A percentile compares a stretch with the other conserved stretches of the same genome.
These are phyloP conservation scores for Zygosaccharomyces gambellarensis DNA, from an alignment of 805 yeast genomes.

Conservation along the genomic window DNA sequence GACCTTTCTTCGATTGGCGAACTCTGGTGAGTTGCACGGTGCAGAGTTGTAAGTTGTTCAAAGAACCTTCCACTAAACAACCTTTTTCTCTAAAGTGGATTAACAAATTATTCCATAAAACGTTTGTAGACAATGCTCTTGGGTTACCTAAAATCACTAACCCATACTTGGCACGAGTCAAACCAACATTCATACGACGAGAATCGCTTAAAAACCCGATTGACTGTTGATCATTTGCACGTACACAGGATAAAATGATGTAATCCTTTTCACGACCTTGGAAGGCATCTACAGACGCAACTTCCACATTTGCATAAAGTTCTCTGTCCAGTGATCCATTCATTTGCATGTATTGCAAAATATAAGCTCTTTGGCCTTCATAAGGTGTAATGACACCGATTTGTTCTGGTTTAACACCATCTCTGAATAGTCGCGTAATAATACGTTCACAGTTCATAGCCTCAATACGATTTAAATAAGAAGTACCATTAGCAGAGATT, in stretches of 20 bases:
- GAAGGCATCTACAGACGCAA: conserved; percentile 95
- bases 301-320: conserved; percentile 68
- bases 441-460: conserved; percentile 84
- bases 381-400: conserved; percentile 94
- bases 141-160: conserved; percentile 81
- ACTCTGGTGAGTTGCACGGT: conserved; percentile 47
- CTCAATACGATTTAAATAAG: conserved; percentile 79
- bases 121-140: conserved; percentile 60
- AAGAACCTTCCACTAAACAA: conserved; percentile 83
- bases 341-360: conserved; percentile 70
- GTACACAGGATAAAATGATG: conserved; percentile 89
- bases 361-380: conserved; percentile 85
- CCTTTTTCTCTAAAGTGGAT: conserved; percentile 78
- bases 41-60: conserved; percentile 72
- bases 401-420: conserved; percentile 72
- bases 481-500: conserved; percentile 72
- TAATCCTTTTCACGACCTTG: conserved; percentile 98
- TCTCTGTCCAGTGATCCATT: conserved; percentile 65
- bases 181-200: conserved; percentile 81
- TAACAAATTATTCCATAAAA: conserved; percentile 73
- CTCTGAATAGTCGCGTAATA: conserved; percentile 64
- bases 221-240: conserved; percentile 69
- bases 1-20: conserved; percentile 20
- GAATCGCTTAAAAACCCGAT: conserved; percentile 85
- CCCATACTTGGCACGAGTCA: conserved; percentile 84